A percentile compares a stretch with the other conserved stretches of the same genome.
phyloP scores from a whole-genome alignment of 495 filamentous ascomycete genomes.

The Lasiosphaeriaceae sp. region DNA sequence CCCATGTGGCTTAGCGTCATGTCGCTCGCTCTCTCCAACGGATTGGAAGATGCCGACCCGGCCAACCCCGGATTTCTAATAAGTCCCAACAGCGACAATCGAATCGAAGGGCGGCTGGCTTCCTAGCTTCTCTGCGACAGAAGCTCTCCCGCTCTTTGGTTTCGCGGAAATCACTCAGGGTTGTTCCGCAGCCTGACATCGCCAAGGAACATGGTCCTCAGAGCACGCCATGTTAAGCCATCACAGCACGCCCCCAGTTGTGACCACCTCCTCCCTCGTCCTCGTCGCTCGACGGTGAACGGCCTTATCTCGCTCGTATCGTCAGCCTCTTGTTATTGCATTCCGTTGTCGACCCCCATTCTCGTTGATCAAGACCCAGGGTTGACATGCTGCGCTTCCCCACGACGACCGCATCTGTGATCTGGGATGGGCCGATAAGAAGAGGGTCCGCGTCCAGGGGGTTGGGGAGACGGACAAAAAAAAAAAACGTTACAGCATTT shows the following conservation, averaged over 20 bases:
- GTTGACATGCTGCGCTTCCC: not conserved
- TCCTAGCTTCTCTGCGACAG: too few species aligned
- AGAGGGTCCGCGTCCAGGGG: not conserved
- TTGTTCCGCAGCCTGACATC: slow-evolving; percentile 6
- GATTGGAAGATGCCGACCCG: slow-evolving; percentile 1
- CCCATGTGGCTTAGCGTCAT: not conserved
- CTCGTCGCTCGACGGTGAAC: too few species aligned
- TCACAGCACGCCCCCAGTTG: not conserved
- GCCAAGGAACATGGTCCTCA: not conserved
- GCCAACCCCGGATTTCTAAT: slow-evolving; percentile 3
- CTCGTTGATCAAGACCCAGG: not conserved
- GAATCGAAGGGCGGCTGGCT: not conserved
- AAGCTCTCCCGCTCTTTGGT: not conserved
- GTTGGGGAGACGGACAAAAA: not conserved
- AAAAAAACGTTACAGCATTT: not conserved
- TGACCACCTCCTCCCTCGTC: too few species aligned
- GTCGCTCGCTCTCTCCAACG: not conserved
- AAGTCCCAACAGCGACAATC: not conserved
- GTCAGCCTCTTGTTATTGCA: too few species aligned
- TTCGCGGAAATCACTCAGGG: not conserved
- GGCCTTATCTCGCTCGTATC: slow-evolving; percentile 11
- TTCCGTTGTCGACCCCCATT: not conserved
- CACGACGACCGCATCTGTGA: not conserved
- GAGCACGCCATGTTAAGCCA: not conserved
- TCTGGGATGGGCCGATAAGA: not conserved